phyloP scores from a whole-genome alignment of 768 basidiomycete species.

The Trametes cingulata region DNA sequence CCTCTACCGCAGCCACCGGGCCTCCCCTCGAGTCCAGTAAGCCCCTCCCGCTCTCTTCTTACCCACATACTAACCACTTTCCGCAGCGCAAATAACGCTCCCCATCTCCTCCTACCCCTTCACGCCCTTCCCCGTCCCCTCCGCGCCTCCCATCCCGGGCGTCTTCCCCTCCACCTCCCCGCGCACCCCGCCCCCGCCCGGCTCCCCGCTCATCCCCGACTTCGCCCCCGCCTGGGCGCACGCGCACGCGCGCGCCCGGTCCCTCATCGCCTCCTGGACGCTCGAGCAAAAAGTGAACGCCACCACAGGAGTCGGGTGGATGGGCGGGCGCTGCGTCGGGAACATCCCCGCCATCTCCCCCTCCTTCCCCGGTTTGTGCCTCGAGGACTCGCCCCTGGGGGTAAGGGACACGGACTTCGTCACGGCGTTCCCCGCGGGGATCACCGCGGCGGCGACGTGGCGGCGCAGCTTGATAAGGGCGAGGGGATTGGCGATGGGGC shows the following conservation, averaged over 20 bases:
- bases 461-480: constrained; percentile 76
- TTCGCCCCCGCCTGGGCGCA: constrained; percentile 33
- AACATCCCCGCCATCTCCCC: constrained; percentile 58
- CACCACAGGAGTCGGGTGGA: constrained; percentile 70
- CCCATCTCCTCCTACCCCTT: constrained; percentile 49
- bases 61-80: neutral
- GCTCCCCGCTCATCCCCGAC: constrained; percentile 43
- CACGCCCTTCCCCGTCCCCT: constrained; percentile 62
- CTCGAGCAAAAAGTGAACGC: constrained; percentile 66
- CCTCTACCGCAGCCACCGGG: constrained; percentile 14
- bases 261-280: constrained; percentile 48
- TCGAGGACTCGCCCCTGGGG: constrained; percentile 79
- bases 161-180: constrained; percentile 59
- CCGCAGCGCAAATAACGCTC: constrained; percentile 31
- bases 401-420: constrained; percentile 74
- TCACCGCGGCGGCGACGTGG: constrained; percentile 82
- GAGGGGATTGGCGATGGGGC: constrained; percentile 77
- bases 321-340: constrained; percentile 64
- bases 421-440: constrained; percentile 80
- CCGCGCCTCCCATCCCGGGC: constrained; percentile 51
- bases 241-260: constrained; percentile 25
- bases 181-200: constrained; percentile 51
- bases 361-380: constrained; percentile 69
- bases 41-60: constrained; percentile 9
- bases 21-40: constrained; percentile 30